phyloP scores from a whole-genome alignment of 257 asterid genomes.

The Primulina huaijiensis region DNA sequence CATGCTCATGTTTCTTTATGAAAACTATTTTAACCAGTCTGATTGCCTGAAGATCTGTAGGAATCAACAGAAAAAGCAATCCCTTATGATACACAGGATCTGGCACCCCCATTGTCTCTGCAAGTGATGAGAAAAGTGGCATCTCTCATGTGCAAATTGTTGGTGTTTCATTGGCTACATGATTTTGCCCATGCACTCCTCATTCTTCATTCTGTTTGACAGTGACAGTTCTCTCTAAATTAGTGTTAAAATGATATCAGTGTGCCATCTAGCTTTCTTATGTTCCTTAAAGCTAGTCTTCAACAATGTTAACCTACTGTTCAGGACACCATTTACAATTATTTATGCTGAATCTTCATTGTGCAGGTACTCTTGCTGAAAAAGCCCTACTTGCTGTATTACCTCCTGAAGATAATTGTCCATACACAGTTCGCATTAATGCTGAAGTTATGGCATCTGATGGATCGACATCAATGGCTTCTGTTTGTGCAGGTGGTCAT shows the following conservation, averaged over 20 bases:
- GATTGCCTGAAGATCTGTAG: no score
- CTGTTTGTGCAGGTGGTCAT: constrained; percentile 92
- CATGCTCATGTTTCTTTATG: background rate
- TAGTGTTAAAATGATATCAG: background rate
- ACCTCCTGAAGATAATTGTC: constrained; percentile 85
- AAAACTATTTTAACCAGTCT: background rate
- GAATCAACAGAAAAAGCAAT: no score
- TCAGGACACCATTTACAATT: background rate
- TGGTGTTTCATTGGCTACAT: background rate
- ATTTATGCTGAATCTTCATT: constrained; percentile 27
- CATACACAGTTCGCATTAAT: constrained; percentile 83
- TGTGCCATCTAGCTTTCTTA: background rate
- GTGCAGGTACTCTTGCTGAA: constrained; percentile 94
- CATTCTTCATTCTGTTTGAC: background rate
- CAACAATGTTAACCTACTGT: background rate
- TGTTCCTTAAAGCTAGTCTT: background rate
- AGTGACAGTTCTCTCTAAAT: background rate
- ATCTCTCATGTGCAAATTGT: background rate
- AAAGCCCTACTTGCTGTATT: constrained; percentile 83
- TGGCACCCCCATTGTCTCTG: background rate
- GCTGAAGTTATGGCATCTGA: constrained; percentile 99
- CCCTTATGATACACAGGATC: no score
- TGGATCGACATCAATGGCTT: constrained; percentile 99
- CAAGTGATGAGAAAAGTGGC: background rate
- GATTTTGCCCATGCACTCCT: background rate